Evolutionary conservation across 2,329 filamentous ascomycete genomes (phyloP), one percentile per base, ranked within the genome.

Genomic region (Colletotrichum coccodes): DNA sequence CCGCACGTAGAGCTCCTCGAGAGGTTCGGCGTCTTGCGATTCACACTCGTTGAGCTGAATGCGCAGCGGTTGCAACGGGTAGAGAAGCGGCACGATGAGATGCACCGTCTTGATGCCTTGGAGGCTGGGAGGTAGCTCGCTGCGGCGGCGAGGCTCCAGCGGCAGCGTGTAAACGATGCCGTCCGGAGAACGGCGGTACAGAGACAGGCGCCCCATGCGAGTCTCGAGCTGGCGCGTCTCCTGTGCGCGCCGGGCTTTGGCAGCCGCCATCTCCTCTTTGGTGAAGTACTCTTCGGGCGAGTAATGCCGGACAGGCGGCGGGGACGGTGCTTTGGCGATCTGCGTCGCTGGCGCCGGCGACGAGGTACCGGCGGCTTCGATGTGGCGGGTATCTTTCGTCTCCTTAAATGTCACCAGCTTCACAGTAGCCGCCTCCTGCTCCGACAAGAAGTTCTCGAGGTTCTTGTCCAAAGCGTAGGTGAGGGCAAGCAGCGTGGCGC

Each of bases 141-240:
- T 77, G 60, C 85, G 85, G 64, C 89, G 88, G 65, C 85, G 86
- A 1, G 92, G 90, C 71, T 93, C 89, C 3, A 96, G 80, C 0
- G 92, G 91, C 14, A 95, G 76, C 2, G 88, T 91, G 76, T 92
- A 95, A 18, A 89, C 86, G 68, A 91, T 84, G 1, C 91, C 92
- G 78, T 95, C 92, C 34, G 86, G 82, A 1, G 90, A 91, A 71
- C 91, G 92, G 34, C 89, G 87, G 75, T 92, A 96, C 40, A 89
- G 79, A 1, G 89, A 85, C 57, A 92, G 76, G 72, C 91, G 86
- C 18, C 91, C 88, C 84, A 96, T 90, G 36, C 93, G 89, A 32
- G 92, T 87, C 80, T 95, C 92, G 0, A 96, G 85, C 75, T 94
- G 92, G 42, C 90, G 87, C 28, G 88, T 87, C 76, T 95, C 92